Evolutionary conservation across 495 filamentous ascomycete species (phyloP).

Genomic region (Lasiosphaeria hispida): DNA sequence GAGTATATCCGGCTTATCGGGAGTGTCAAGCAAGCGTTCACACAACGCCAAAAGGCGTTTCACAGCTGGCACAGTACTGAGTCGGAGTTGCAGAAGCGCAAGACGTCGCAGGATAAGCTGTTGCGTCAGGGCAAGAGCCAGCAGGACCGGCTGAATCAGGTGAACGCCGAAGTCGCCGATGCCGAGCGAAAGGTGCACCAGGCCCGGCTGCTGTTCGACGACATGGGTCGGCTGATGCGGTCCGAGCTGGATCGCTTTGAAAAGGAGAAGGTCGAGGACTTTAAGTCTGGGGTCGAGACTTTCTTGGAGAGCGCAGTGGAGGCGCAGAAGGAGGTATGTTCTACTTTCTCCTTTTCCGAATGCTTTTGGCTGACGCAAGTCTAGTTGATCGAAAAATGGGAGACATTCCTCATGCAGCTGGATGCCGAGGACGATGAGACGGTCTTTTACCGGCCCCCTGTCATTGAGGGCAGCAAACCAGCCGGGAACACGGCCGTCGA

Average conservation of each 20-base stretch:
- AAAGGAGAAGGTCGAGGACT: constrained; percentile 97
- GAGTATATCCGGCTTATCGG: constrained; percentile 97
- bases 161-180: constrained; percentile 86
- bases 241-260: constrained; percentile 91
- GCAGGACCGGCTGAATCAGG: constrained; percentile 89
- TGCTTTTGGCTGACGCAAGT: background rate
- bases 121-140: constrained; percentile 90
- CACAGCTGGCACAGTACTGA: constrained; percentile 90
- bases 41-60: constrained; percentile 90
- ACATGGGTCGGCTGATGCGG: constrained; percentile 94
- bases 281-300: constrained; percentile 96
- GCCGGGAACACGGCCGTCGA: constrained; percentile 50
- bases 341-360: background rate
- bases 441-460: constrained; percentile 67
- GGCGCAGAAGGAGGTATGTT: constrained; percentile 92
- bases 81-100: constrained; percentile 81
- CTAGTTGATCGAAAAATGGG: constrained; percentile 97
- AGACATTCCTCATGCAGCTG: constrained; percentile 92
- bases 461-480: constrained; percentile 43
- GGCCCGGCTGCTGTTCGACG: constrained; percentile 85
- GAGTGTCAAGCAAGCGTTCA: constrained; percentile 86
- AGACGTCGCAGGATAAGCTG: constrained; percentile 82
- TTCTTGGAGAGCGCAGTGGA: constrained; percentile 95
- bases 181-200: constrained; percentile 93
- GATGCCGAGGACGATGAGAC: constrained; percentile 88